Conservation (phyloP, 1,284 basidiomycete species). For the Ustilago xerochloae region DNA sequence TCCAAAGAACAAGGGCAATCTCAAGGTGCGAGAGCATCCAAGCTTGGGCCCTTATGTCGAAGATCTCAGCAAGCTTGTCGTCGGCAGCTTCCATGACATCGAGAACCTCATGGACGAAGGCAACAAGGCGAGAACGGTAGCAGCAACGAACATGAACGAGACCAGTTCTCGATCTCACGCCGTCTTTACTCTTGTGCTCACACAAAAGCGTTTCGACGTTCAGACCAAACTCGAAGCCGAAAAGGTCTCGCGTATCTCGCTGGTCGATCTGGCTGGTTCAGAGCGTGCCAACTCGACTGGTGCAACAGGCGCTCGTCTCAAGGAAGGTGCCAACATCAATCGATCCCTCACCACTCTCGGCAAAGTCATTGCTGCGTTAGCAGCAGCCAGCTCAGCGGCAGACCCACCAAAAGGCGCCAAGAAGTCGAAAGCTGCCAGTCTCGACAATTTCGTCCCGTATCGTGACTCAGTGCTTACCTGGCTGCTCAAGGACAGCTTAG, state of each 20-base stretch:
- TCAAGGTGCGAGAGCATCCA: conserved; percentile 96
- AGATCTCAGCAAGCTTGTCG: conserved; percentile 91
- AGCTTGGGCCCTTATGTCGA: conserved; percentile 88
- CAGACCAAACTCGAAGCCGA: conserved; percentile 60
- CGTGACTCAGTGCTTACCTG: conserved; percentile 64
- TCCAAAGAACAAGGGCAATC: conserved; percentile 94
- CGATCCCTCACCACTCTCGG: conserved; percentile 53
- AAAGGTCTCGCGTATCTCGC: conserved; percentile 63
- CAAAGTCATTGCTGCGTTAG: conserved; percentile 64
- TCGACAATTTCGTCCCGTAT: conserved; percentile 63
- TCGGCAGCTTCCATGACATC: conserved; percentile 91
- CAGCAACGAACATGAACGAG: conserved; percentile 66
- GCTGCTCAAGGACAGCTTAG: conserved; percentile 70
- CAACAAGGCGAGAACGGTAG: conserved; percentile 78
- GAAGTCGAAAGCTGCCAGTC: conserved; percentile 39
- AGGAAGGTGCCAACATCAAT: conserved; percentile 68
- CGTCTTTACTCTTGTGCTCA: conserved; percentile 62
- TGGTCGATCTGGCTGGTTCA: conserved; percentile 64
- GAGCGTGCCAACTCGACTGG: conserved; percentile 67
- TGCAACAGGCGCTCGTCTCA: conserved; percentile 65
- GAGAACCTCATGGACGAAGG: conserved; percentile 99
- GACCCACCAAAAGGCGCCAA: conserved; percentile 50
- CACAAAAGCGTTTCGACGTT: conserved; percentile 53
- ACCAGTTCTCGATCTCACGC: conserved; percentile 64
- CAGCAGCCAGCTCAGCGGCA: conserved; percentile 44